phyloP scores from a whole-genome alignment of 208 protist species.

The Novymonas esmeraldas region DNA sequence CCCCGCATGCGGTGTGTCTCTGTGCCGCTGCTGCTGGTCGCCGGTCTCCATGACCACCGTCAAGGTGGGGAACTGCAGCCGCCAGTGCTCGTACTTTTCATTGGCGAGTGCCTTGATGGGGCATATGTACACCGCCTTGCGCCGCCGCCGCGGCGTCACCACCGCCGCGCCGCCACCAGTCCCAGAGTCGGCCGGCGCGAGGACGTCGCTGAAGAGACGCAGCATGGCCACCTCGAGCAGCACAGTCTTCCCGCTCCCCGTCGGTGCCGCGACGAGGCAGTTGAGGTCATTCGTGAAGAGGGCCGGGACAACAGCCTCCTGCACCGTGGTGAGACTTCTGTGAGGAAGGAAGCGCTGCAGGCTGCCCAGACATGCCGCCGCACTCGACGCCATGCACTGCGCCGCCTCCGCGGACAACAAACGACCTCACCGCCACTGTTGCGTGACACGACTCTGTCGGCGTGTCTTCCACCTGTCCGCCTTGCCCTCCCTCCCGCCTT shows the following conservation, averaged over 20 bases:
- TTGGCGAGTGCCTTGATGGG: constrained; percentile 91
- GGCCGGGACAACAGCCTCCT: constrained; percentile 65
- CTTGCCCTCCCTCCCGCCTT: too few relatives aligned
- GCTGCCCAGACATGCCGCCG: constrained; percentile 36
- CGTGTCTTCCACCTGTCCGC: too few relatives aligned
- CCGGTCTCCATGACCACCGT: constrained; percentile 94
- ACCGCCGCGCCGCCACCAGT: neutral
- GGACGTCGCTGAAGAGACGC: constrained; percentile 68
- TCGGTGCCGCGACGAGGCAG: constrained; percentile 86
- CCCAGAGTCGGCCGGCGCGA: constrained; percentile 14
- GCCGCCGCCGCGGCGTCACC: neutral
- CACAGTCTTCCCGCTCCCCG: constrained; percentile 90
- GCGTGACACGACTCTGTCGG: too few relatives aligned
- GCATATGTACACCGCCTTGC: constrained; percentile 91
- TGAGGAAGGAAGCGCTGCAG: constrained; percentile 59
- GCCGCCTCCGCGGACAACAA: neutral
- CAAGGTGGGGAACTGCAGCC: constrained; percentile 72
- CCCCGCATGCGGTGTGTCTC: neutral
- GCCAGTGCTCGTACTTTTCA: constrained; percentile 87
- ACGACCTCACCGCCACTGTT: too few relatives aligned
- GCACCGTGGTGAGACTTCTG: constrained; percentile 67
- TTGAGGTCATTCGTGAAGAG: constrained; percentile 57
- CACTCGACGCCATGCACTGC: constrained; percentile 14
- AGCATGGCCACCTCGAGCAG: constrained; percentile 91
- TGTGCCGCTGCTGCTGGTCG: constrained; percentile 84